Percentiles rank a stretch among this genome's conserved stretches.
Evolutionary conservation across 1,284 basidiomycete species (phyloP).

Genomic region (Rhodotorula sp.): DNA sequence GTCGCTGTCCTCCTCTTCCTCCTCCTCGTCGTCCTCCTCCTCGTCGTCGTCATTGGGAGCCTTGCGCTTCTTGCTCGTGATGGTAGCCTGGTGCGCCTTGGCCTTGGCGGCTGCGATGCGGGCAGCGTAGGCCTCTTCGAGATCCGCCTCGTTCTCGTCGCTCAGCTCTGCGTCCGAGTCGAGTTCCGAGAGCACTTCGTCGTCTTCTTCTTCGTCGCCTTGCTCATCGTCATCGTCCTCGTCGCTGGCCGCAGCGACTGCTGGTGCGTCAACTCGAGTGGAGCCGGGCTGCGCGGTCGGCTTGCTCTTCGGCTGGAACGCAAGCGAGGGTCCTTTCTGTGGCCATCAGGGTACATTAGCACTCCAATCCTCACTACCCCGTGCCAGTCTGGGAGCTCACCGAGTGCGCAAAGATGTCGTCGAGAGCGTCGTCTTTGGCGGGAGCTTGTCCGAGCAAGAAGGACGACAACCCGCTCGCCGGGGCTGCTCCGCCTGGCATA

Average conservation of each 20-base stretch:
- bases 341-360: neutral
- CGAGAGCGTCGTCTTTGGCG: conserved; percentile 22
- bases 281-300: neutral
- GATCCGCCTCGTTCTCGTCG: conserved; percentile 31
- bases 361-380: neutral
- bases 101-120: conserved; percentile 26
- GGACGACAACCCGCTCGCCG: conserved; percentile 19
- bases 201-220: conserved; percentile 4
- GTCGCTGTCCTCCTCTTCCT: conserved; percentile 4
- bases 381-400: neutral
- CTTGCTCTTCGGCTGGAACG: conserved; percentile 23
- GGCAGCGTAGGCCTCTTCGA: conserved; percentile 40
- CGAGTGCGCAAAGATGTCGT: conserved; percentile 39
- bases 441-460: conserved; percentile 35
- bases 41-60: conserved; percentile 6
- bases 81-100: conserved; percentile 19
- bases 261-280: neutral
- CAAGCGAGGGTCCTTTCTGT: conserved; percentile 33
- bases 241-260: neutral
- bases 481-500: neutral
- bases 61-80: conserved; percentile 31
- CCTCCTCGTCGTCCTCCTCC: conserved; percentile 17
- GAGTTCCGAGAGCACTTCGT: conserved; percentile 25
- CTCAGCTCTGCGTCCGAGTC: conserved; percentile 36
- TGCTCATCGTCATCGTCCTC: neutral